Evolutionary conservation across 1,284 basidiomycete genomes (phyloP).

Genomic region (Cutaneotrichosporon dermatis): DNA sequence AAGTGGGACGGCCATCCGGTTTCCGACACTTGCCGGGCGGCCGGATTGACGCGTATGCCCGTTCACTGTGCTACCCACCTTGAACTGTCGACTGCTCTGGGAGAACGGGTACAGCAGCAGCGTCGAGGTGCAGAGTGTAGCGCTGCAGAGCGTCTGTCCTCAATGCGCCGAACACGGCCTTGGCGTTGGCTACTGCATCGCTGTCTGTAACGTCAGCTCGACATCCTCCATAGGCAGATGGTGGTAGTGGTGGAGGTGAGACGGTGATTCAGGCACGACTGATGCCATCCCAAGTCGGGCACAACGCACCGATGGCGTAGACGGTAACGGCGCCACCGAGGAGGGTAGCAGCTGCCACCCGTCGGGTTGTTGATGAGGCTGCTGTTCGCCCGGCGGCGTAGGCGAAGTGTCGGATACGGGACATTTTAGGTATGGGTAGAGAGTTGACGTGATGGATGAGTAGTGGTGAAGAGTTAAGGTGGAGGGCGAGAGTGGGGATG

Average conservation of each 20-base stretch:
- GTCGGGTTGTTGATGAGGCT: neutral
- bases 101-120: no score
- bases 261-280: neutral
- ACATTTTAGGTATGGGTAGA: neutral
- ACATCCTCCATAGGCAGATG: no score
- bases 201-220: no score
- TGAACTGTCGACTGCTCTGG: no score
- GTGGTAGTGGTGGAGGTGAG: no score
- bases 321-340: neutral
- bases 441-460: neutral
- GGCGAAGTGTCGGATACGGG: neutral
- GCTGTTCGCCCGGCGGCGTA: neutral
- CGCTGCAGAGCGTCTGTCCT: neutral
- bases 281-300: no score
- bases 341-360: neutral
- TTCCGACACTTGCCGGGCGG: no score
- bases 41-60: no score
- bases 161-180: neutral
- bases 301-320: slow-evolving; percentile 3
- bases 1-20: no score
- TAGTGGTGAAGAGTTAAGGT: neutral
- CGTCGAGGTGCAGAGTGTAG: slow-evolving; percentile 7
- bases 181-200: neutral
- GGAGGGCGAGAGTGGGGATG: no score
- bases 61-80: no score